These are phyloP conservation scores for Pyrus hybrid DNA, from an alignment of 331 rosid species.

Conservation along the genomic window DNA sequence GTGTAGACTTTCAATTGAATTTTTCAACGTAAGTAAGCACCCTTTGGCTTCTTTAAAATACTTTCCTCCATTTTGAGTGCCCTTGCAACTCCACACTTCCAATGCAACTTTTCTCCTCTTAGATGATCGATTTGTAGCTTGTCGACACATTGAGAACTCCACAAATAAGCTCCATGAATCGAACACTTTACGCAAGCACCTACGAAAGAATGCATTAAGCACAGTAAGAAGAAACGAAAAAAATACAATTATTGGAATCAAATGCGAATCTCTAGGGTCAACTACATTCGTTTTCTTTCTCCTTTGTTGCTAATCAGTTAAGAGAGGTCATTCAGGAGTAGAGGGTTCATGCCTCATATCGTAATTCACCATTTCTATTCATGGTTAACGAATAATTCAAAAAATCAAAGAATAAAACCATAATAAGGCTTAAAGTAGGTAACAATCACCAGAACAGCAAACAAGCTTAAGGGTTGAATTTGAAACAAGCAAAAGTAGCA, in stretches of 20 bases:
- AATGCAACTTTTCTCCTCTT: slow-evolving; percentile 53
- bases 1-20: slow-evolving; percentile 70
- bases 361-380: background rate
- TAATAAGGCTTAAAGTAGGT: too few species aligned
- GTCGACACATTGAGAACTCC: slow-evolving; percentile 36
- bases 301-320: background rate
- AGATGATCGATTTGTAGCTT: slow-evolving; percentile 27
- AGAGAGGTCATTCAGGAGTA: background rate
- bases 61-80: background rate
- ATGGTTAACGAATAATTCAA: background rate
- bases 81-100: slow-evolving; percentile 16
- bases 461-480: too few species aligned
- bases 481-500: too few species aligned
- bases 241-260: background rate
- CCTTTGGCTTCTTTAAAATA: slow-evolving; percentile 46
- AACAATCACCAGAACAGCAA: too few species aligned
- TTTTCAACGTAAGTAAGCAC: slow-evolving; percentile 60
- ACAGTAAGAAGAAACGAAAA: background rate
- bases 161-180: slow-evolving; percentile 53
- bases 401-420: background rate
- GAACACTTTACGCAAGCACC: slow-evolving; percentile 60
- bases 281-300: background rate
- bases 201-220: slow-evolving; percentile 14
- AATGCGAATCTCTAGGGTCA: background rate
- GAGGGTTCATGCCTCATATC: background rate